Evolutionary conservation across 768 basidiomycete genomes (phyloP), one percentile per base, ranked within the genome.

Genomic region (Zangia roseola): DNA sequence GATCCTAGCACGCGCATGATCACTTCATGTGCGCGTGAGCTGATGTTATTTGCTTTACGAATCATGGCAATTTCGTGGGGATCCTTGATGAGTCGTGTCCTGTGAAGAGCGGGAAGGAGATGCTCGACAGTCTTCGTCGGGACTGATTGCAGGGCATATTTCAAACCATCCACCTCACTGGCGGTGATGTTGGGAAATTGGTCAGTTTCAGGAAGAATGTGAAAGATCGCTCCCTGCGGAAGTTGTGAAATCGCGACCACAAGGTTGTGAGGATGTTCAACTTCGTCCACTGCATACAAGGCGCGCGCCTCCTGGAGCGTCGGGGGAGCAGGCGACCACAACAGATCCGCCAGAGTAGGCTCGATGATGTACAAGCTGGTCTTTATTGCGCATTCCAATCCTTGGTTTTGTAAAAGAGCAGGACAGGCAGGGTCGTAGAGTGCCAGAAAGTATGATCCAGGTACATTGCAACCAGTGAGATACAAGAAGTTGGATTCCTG

Each of bases 401-500:
- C 74, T 71, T 12, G 77, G 76, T 19, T 74, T 17, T 49, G 47
- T n/a, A 36, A 19, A n/a, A 20, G 35, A 39, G 21, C 14, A 19
- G 46, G 24, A 23, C 31, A 35, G 2, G 47, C 76, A 35, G 75
- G 71, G 50, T 82, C 73, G 63, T 76, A 84, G 2, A 76, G 68
- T 9, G 88, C 69, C 17, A 93, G 69, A 12, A 93, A 67, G 54
- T 80, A 82, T 1, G 88, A 84, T 0, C 78, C 76, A 0, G 92
- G 88, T 5, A 91, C 76, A 40, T 75, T 72, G 68, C 88, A 92
- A 44, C 91, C 93, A 0, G 89, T 81, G 14, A 95, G 75, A 64
- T 92, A 95, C 70, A 80, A 85, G 64, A 95, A 95, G 69, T 95
- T 95, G 58, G 86, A 86, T 68, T 94, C 91, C 60, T 77, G 75